These are phyloP conservation scores for Pluteus cervinus DNA, from an alignment of 768 basidiomycete genomes.

Conservation along the genomic window DNA sequence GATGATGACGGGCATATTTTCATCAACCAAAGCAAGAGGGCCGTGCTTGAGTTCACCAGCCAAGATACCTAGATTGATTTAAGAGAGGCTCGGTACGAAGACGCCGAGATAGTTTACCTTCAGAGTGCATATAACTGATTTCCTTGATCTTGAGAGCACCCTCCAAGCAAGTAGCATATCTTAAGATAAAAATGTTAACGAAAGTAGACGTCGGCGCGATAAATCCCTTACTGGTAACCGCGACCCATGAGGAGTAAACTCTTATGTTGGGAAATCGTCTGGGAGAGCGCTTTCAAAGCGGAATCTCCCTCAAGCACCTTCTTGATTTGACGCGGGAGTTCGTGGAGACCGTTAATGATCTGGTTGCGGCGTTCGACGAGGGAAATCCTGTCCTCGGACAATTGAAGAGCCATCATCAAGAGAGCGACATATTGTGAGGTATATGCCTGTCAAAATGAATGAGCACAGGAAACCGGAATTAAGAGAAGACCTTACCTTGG, in stretches of 20 bases:
- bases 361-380: slow-evolving; percentile 84
- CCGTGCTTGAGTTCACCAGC: slow-evolving; percentile 99
- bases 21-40: slow-evolving; percentile 94
- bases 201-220: slow-evolving; percentile 3
- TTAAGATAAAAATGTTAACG: slow-evolving; percentile 15
- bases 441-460: slow-evolving; percentile 59
- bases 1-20: slow-evolving; percentile 98
- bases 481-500: slow-evolving; percentile 57
- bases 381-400: slow-evolving; percentile 95
- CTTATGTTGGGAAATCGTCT: slow-evolving; percentile 73
- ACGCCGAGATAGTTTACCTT: slow-evolving; percentile 37
- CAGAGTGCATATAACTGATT: slow-evolving; percentile 88
- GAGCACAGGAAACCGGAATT: not conserved
- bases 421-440: slow-evolving; percentile 99
- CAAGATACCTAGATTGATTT: slow-evolving; percentile 62
- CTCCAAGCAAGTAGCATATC: slow-evolving; percentile 94
- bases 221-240: slow-evolving; percentile 78
- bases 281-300: slow-evolving; percentile 74
- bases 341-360: slow-evolving; percentile 91
- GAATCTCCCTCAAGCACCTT: slow-evolving; percentile 77
- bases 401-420: slow-evolving; percentile 96
- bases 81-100: slow-evolving; percentile 1
- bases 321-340: slow-evolving; percentile 86
- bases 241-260: slow-evolving; percentile 95
- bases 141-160: slow-evolving; percentile 99